Conservation (phyloP, 1,139 yeast genomes). For the Meyerozyma carpophila region DNA sequence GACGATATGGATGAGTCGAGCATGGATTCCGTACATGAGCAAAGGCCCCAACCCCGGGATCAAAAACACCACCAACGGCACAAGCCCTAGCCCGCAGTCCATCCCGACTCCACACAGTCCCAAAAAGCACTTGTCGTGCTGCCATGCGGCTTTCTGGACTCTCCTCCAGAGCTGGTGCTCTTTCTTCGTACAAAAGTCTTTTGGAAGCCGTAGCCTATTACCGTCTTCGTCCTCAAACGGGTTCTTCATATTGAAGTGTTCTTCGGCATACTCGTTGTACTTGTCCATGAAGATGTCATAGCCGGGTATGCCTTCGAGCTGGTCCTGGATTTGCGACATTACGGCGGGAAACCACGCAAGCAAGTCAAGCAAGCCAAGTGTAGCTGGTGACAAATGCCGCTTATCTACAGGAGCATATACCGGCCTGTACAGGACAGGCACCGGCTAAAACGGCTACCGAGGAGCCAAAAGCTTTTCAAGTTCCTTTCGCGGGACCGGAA, state of each 20-base stretch:
- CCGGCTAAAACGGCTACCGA: neutral
- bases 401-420: neutral
- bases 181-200: constrained; percentile 44
- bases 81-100: constrained; percentile 75
- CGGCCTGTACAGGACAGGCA: neutral
- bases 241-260: constrained; percentile 48
- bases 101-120: constrained; percentile 69
- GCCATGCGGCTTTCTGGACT: constrained; percentile 77
- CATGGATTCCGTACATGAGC: constrained; percentile 72
- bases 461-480: constrained; percentile 2
- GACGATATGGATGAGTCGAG: constrained; percentile 57
- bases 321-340: constrained; percentile 30
- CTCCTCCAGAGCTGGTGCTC: constrained; percentile 68
- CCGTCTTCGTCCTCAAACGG: constrained; percentile 65
- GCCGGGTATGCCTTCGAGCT: constrained; percentile 54
- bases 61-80: constrained; percentile 59
- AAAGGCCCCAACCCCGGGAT: constrained; percentile 78
- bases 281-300: constrained; percentile 47
- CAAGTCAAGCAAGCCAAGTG: too few species aligned
- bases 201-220: constrained; percentile 54
- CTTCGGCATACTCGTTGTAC: constrained; percentile 64
- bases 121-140: constrained; percentile 72
- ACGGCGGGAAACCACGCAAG: neutral
- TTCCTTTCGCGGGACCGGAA: constrained; percentile 18
- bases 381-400: neutral